phyloP scores from a whole-genome alignment of 2,329 filamentous ascomycete species.

The Aureobasidium melanogenum region DNA sequence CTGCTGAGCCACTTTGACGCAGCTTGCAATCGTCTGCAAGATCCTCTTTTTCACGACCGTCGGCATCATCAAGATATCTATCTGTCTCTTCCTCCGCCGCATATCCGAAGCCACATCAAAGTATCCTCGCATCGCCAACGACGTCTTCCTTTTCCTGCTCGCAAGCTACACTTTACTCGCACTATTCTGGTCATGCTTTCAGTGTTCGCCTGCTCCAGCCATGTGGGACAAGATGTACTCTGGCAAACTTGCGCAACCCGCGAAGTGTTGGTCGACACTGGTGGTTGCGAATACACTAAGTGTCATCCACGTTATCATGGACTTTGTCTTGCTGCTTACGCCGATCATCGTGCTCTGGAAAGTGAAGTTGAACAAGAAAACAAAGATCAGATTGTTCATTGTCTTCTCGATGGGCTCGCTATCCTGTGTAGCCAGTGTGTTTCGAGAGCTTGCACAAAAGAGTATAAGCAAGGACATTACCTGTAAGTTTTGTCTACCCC shows the following conservation, averaged over 20 bases:
- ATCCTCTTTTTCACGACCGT: constrained; percentile 8
- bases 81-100: constrained; percentile 3
- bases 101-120: background rate
- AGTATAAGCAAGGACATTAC: constrained; percentile 3
- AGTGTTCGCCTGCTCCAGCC: background rate
- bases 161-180: constrained; percentile 1
- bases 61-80: constrained; percentile 9
- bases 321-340: constrained; percentile 4
- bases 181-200: constrained; percentile 4
- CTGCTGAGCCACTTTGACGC: background rate
- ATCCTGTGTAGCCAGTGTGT: background rate
- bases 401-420: background rate
- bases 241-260: background rate
- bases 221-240: constrained; percentile 10
- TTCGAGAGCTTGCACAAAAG: constrained; percentile 5
- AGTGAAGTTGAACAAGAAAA: background rate
- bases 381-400: constrained; percentile 3
- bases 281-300: background rate
- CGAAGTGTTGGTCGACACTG: constrained; percentile 5
- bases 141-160: constrained; percentile 2
- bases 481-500: background rate
- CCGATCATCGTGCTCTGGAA: constrained; percentile 4
- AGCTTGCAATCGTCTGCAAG: constrained; percentile 6
- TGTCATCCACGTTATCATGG: constrained; percentile 5
- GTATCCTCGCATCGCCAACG: constrained; percentile 1